Conservation (phyloP, 1,139 yeast species). For the Candida glucosophila region DNA sequence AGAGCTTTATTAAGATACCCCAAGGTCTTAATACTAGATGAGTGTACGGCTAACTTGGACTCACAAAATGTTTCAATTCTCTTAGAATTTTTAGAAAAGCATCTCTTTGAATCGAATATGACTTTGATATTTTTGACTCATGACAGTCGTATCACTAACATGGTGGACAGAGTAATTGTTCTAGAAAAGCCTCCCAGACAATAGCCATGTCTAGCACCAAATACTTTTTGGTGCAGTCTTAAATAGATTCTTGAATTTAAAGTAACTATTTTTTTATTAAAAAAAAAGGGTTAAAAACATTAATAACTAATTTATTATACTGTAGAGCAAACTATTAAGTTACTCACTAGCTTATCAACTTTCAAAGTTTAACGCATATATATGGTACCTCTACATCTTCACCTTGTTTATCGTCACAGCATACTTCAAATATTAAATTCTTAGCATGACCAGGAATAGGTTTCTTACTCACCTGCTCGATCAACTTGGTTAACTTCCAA, state of each 20-base stretch:
- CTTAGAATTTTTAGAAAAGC: too few relatives aligned
- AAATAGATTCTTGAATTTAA: too few relatives aligned
- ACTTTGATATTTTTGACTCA: constrained; percentile 54
- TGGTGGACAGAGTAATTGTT: constrained; percentile 34
- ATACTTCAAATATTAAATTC: constrained; percentile 77
- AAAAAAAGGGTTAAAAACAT: too few relatives aligned
- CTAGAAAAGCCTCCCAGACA: too few relatives aligned
- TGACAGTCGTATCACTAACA: constrained; percentile 44
- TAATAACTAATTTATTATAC: too few relatives aligned
- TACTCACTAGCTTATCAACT: too few relatives aligned
- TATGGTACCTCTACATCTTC: constrained; percentile 96
- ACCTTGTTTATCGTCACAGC: constrained; percentile 86
- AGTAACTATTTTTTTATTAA: too few relatives aligned
- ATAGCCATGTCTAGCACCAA: too few relatives aligned
- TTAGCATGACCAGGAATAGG: constrained; percentile 69
- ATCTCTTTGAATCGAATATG: constrained; percentile 19
- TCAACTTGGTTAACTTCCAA: constrained; percentile 62
- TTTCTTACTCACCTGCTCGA: constrained; percentile 76
- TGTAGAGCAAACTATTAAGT: too few relatives aligned
- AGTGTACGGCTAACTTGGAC: constrained; percentile 75
- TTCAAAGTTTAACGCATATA: constrained; percentile 44
- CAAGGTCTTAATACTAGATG: constrained; percentile 59
- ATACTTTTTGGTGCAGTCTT: too few relatives aligned
- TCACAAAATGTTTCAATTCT: too few relatives aligned
- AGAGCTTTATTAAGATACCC: constrained; percentile 64